Base-by-base conservation (phyloP, 495 filamentous ascomycete species). In the Penicillium cosmopolitanum region DNA sequence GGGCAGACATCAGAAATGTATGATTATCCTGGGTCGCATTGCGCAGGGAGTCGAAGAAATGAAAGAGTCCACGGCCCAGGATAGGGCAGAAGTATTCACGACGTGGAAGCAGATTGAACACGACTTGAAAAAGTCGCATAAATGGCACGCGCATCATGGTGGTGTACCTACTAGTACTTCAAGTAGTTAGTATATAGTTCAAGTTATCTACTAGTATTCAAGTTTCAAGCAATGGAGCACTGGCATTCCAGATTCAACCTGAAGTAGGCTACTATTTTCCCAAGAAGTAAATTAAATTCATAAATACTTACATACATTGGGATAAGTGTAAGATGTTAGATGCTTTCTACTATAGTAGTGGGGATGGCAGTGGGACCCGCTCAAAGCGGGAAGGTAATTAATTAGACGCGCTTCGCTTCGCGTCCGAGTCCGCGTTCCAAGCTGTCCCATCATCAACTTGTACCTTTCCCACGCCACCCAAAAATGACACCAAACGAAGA, bases 301-400 rank as follows among this genome's bases (percentile, higher is more conserved):
- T 21, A 21, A 21, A 21, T 21, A 21, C 19, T 21, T 21, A 21
- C 19, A 21, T 1, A 1, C 2, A 21, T 21, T 21, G 19, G 19
- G 19, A 21, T 21, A 21, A 21, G 19, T 21, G 2, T 21, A 21
- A 21, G 19, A 1, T 21, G 19, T 21, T 21, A 21, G 19, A 21
- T 21, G 19, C 1, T 21, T 21, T 1, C 2, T 21, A 21, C 19
- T 21, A 21, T 21, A 6, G 34, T 36, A 36, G 34, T 36, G 5
- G 34, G 2, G 6, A 5, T 13, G 10, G 34, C 10, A 44, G 8
- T 16, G 13, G 42, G n/a, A 18, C n/a, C 42, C 46, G 35, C 67
- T 62, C 51, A 44, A 69, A 69, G 59, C 51, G 67, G 67, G 53
- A 69, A 69, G 67, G 67, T 69, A 69, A 69, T 65, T 69, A 69